Base-by-base conservation (phyloP, 805 yeast species). In the Lipomyces sp. region DNA sequence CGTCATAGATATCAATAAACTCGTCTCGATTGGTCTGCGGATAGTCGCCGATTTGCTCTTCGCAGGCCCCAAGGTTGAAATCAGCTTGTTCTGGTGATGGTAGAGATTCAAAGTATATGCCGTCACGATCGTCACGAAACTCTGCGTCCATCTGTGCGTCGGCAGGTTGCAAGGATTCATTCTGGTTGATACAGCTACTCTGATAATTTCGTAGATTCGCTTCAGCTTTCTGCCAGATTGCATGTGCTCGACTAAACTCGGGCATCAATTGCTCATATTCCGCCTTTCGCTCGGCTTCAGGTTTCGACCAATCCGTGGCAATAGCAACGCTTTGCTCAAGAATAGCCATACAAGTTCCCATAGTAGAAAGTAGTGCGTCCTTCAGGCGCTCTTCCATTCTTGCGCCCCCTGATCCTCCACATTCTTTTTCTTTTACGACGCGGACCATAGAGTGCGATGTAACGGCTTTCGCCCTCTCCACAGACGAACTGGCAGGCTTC, bases 281-380 rank as follows among this genome's bases (percentile, higher is more conserved):
- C 5, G 59, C 64, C 8, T 50, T 37, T 33, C 66, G 60, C 39
- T 61, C 63, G 8, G 50, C 18, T 5, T 55, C 55, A 0, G 69
- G 56, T 32, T 59, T 30, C 13, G 55, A 29, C 15, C 48, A 32
- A 54, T 66, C 59, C 35, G 67, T 67, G n/a, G 70, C 69, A 30
- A 63, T 53, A 6, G 56, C 32, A 5, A 68, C 13, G 2, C 68
- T 61, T 50, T 66, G 53, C 18, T 68, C 62, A 55, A 67, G 39
- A 11, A 60, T 29, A 1, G 59, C 64, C 57, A 65, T 57, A 32
- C 70, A 59, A 3, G 45, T 11, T 15, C 37, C 48, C 15, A 66
- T 32, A 4, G 66, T 34, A 8, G 57, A 32, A 2, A 59, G 32
- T 0, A 63, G 53, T 29, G 63, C 68, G 30, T 57, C 53, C 10